Percentiles rank a stretch among this genome's conserved stretches.
Evolutionary conservation across 495 filamentous ascomycete genomes (phyloP).

Genomic region (Chaetomidium leptoderma): DNA sequence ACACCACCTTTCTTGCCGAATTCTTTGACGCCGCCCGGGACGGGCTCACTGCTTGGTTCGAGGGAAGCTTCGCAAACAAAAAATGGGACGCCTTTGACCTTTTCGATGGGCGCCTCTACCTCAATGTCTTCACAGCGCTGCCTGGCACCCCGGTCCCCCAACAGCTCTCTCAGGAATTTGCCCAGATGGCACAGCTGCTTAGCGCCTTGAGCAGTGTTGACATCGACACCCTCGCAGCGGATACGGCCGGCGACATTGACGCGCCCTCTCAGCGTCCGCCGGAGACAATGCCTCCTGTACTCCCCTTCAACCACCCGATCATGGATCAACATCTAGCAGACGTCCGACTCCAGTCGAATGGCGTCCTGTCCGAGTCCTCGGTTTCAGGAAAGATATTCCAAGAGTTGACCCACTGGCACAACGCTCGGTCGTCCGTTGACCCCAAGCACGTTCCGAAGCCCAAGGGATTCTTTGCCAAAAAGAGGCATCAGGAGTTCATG

Average conservation of each 20-base stretch:
- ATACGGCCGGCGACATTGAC: neutral
- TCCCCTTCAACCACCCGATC: neutral
- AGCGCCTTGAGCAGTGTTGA: neutral
- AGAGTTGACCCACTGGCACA: conserved; percentile 65
- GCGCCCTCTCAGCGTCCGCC: neutral
- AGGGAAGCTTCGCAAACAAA: neutral
- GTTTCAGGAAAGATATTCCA: conserved; percentile 42
- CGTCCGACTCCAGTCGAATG: neutral
- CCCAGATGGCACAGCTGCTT: neutral
- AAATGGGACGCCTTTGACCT: neutral
- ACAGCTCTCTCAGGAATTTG: neutral
- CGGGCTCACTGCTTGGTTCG: neutral
- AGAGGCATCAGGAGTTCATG: conserved; percentile 53
- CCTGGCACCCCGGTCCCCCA: neutral
- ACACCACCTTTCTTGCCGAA: neutral
- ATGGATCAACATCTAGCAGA: neutral
- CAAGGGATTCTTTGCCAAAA: conserved; percentile 24
- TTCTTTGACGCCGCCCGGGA: neutral
- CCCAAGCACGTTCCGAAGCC: conserved; percentile 31
- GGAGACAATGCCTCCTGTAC: neutral
- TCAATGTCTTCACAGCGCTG: neutral
- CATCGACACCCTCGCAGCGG: neutral
- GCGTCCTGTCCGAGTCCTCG: neutral
- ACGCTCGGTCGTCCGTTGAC: conserved; percentile 49
- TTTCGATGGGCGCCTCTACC: neutral